phyloP scores from a whole-genome alignment of 1,284 basidiomycete genomes.

The Trichosporon sp. region DNA sequence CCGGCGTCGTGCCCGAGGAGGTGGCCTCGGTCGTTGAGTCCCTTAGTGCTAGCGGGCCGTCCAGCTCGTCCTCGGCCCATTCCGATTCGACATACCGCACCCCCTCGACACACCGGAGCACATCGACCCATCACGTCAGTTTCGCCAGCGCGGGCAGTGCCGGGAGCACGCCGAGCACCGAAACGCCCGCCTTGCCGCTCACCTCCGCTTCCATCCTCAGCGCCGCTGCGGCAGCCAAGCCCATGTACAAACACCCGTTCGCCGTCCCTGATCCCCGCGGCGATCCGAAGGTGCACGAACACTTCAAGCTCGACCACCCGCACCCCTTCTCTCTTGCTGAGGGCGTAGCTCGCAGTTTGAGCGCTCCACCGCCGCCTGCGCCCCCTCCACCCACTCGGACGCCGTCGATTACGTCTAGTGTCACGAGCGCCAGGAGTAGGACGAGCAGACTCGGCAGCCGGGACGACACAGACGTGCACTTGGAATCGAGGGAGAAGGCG shows the following conservation, averaged over 20 bases:
- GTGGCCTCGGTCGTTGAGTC: neutral
- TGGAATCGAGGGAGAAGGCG: too few relatives aligned
- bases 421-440: neutral
- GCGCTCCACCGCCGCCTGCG: neutral
- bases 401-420: neutral
- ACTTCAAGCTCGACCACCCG: neutral
- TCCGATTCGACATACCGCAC: neutral
- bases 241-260: neutral
- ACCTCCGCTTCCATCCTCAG: neutral
- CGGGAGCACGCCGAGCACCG: neutral
- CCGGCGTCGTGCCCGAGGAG: neutral
- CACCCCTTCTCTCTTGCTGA: conserved; percentile 4
- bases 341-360: neutral
- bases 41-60: neutral
- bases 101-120: neutral
- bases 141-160: neutral
- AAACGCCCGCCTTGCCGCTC: neutral
- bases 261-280: neutral
- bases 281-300: neutral
- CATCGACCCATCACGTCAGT: neutral
- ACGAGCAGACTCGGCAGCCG: neutral
- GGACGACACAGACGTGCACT: neutral
- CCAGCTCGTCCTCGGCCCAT: neutral
- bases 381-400: neutral
- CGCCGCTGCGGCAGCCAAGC: neutral